phyloP scores from a whole-genome alignment of 805 yeast species.

The Candida xyloterini region DNA sequence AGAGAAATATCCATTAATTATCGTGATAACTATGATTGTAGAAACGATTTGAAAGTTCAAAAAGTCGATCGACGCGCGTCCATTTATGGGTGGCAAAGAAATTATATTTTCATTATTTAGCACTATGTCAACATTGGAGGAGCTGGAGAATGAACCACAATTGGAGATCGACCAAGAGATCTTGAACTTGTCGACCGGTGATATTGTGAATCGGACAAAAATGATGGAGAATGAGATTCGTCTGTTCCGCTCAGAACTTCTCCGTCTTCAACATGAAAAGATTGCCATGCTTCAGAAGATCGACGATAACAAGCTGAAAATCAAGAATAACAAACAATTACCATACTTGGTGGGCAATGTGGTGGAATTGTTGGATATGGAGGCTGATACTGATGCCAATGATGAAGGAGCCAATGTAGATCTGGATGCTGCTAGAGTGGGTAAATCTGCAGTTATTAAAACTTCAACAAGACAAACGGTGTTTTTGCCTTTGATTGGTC shows the following conservation, averaged over 20 bases:
- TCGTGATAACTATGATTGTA: background rate
- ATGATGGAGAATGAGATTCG: slow-evolving; percentile 92
- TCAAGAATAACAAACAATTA: slow-evolving; percentile 89
- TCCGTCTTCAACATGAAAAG: slow-evolving; percentile 88
- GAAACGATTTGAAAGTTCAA: background rate
- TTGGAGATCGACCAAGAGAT: slow-evolving; percentile 81
- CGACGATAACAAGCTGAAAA: slow-evolving; percentile 94
- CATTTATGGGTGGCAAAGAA: slow-evolving; percentile 12
- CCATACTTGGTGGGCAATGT: slow-evolving; percentile 97
- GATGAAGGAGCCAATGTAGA: slow-evolving; percentile 96
- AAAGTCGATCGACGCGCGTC: slow-evolving; percentile 12
- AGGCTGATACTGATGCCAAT: slow-evolving; percentile 74
- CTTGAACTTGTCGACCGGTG: slow-evolving; percentile 70
- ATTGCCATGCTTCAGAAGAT: slow-evolving; percentile 89
- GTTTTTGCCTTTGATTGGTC: slow-evolving; percentile 90
- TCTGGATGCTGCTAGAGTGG: slow-evolving; percentile 83
- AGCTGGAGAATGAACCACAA: slow-evolving; percentile 56
- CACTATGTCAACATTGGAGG: slow-evolving; percentile 80
- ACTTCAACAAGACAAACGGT: slow-evolving; percentile 98
- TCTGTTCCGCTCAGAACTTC: slow-evolving; percentile 88
- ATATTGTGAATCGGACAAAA: slow-evolving; percentile 80
- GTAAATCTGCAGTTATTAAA: slow-evolving; percentile 97
- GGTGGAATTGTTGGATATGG: slow-evolving; percentile 87
- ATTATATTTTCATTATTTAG: slow-evolving; percentile 6
- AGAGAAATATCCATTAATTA: background rate